Evolutionary conservation across 176 grass and related monocot genomes (phyloP), one percentile per base, ranked within the genome.

Genomic region (Hordeum vulgare): DNA sequence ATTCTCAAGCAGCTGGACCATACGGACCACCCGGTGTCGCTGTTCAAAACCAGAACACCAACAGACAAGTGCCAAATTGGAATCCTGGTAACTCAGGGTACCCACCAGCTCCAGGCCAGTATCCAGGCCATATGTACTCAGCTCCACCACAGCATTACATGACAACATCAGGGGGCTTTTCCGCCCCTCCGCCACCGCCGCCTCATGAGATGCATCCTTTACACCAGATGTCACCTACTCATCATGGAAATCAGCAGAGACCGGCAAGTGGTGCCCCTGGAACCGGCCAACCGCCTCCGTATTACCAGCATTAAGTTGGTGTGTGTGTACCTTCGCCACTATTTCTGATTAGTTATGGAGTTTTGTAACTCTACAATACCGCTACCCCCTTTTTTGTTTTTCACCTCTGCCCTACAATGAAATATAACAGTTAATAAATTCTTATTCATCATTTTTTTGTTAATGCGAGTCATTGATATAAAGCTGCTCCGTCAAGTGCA

Each of bases 101-200:
- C 66, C 34, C 82, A 25, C 72, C 83, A 88, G 76, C 85, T 20
- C 61, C 86, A 61, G 82, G 86, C 70, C 70, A 66, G 68, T 95
- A 89, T 78, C 75, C 81, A 33, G 71, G 88, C 60, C 92, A 94
- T 59, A 77, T 88, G 88, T 97, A 86, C 80, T 66, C 79, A 41
- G 35, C 85, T 11, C 57, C 58, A 0, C 18, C 37, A 9, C 88
- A 66, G 26, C 87, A 85, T 28, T 56, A 56, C 51, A 21, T 6
- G 51, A 6, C 79, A 56, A 9, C 57, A 58, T 71, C 87, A 82
- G 86, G 88, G 64, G 70, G 64, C 57, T 76, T 59, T 64, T 42
- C 75, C 29, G 72, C 80, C 72, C 66, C 66, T 64, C 82, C 71
- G 9, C 77, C 71, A 40, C 77, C 42, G 31, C 81, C 82, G 5